Percentiles rank a stretch among this genome's conserved stretches.
These are phyloP conservation scores for Pouteria campechiana DNA, from an alignment of 179 eudicot species.

Conservation along the genomic window DNA sequence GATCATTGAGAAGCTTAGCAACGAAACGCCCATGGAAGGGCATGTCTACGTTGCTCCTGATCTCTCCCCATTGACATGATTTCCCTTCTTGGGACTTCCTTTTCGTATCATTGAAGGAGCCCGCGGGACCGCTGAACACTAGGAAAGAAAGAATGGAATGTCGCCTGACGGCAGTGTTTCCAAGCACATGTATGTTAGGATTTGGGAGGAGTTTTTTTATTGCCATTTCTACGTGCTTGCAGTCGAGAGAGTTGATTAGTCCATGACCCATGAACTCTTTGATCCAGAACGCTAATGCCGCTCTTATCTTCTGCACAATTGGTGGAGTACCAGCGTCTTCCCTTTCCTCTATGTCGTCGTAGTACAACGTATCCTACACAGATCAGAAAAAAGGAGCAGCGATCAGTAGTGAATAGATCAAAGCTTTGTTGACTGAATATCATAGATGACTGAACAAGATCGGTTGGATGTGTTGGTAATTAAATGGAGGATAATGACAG, in stretches of 20 bases:
- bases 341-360: slow-evolving; percentile 47
- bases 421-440: too few species aligned
- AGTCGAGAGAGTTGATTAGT: slow-evolving; percentile 35
- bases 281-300: slow-evolving; percentile 74
- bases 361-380: slow-evolving; percentile 60
- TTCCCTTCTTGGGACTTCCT: neutral
- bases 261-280: slow-evolving; percentile 63
- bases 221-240: slow-evolving; percentile 26
- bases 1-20: slow-evolving; percentile 70
- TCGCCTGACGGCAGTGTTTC: slow-evolving; percentile 25
- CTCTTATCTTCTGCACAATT: slow-evolving; percentile 54
- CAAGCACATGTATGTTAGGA: slow-evolving; percentile 35
- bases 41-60: slow-evolving; percentile 15
- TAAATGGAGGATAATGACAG: neutral
- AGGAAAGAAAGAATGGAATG: slow-evolving; percentile 64
- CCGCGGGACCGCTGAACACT: slow-evolving; percentile 23
- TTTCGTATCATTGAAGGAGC: neutral
- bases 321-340: slow-evolving; percentile 88
- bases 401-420: too few species aligned
- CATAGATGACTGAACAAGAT: too few species aligned
- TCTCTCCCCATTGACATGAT: slow-evolving; percentile 10
- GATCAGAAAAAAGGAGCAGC: neutral
- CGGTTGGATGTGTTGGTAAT: neutral
- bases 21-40: slow-evolving; percentile 81
- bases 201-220: slow-evolving; percentile 27